Evolutionary conservation across 108 stramenopile species (phyloP).

Genomic region (Cyclostephanos tholiformis): DNA sequence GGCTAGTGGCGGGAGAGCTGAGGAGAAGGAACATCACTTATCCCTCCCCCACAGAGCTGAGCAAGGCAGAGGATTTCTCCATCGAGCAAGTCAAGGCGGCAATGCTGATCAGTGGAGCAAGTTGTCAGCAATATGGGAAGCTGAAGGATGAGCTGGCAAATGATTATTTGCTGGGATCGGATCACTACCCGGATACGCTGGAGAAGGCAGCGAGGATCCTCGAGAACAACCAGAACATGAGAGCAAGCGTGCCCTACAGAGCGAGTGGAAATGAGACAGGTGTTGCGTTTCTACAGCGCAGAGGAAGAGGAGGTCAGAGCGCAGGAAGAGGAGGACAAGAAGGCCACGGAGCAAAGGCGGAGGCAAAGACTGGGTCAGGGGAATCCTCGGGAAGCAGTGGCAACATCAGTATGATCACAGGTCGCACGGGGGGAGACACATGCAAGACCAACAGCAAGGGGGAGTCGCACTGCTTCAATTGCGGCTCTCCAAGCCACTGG

Average conservation of each 20-base stretch:
- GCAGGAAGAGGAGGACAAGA: not conserved
- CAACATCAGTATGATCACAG: too few relatives aligned
- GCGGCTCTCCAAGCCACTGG: too few relatives aligned
- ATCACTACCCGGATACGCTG: constrained; percentile 23
- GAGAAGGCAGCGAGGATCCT: constrained; percentile 2
- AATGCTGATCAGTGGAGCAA: constrained; percentile 3
- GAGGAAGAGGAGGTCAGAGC: constrained; percentile 2
- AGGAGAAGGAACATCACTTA: too few relatives aligned
- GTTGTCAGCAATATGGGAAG: constrained; percentile 1
- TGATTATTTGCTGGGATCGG: constrained; percentile 10
- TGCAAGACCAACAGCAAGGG: too few relatives aligned
- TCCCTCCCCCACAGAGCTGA: too few relatives aligned
- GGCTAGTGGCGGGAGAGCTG: too few relatives aligned
- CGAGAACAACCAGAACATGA: not conserved
- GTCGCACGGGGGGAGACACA: too few relatives aligned
- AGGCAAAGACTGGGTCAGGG: not conserved
- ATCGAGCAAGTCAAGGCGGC: not conserved
- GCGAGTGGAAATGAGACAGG: not conserved
- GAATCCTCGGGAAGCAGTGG: not conserved
- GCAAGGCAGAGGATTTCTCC: too few relatives aligned
- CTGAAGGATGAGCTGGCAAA: constrained; percentile 13
- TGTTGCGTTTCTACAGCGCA: not conserved
- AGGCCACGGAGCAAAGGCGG: not conserved
- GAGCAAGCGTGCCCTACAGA: not conserved
- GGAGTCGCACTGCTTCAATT: too few relatives aligned